Conservation (phyloP, 1,139 yeast genomes). For the Yamadazyma diddensiae region DNA sequence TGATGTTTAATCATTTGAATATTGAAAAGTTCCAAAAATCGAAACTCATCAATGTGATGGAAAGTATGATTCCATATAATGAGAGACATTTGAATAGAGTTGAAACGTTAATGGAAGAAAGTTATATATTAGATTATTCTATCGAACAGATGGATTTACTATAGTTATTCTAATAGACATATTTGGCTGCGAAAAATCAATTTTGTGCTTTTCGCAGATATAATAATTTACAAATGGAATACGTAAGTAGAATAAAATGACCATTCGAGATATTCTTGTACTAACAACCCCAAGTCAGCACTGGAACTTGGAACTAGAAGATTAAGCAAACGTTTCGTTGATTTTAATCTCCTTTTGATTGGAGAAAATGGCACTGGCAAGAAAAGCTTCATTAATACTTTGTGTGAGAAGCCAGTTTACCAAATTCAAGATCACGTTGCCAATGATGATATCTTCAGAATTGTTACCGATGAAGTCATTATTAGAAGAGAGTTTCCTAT, state of each 20-base stretch:
- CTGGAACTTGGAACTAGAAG: constrained; percentile 15
- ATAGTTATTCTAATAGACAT: constrained; percentile 1
- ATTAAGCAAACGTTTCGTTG: constrained; percentile 13
- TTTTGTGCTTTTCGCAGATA: constrained; percentile 2
- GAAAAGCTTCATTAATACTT: constrained; percentile 29
- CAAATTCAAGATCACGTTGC: constrained; percentile 3
- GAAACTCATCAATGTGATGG: constrained; percentile 65
- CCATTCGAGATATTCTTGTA: not conserved
- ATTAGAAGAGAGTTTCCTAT: constrained; percentile 20
- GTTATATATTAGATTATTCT: constrained; percentile 81
- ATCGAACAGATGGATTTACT: constrained; percentile 64
- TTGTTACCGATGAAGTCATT: constrained; percentile 6
- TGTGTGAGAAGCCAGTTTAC: constrained; percentile 21
- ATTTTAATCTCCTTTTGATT: constrained; percentile 27
- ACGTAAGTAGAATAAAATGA: constrained; percentile 2
- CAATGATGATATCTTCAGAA: constrained; percentile 3
- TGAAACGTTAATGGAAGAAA: constrained; percentile 79
- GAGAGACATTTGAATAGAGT: constrained; percentile 79
- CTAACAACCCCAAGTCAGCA: constrained; percentile 2
- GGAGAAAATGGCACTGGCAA: constrained; percentile 39
- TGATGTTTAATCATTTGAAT: constrained; percentile 54
- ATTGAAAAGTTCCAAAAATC: constrained; percentile 58
- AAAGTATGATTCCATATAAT: constrained; percentile 76
- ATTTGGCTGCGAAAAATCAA: constrained; percentile 2
- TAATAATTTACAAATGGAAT: constrained; percentile 5